A percentile compares a stretch with the other conserved stretches of the same genome.
Conservation (phyloP, 495 filamentous ascomycete species). For the Aspergillus nanangensis region DNA sequence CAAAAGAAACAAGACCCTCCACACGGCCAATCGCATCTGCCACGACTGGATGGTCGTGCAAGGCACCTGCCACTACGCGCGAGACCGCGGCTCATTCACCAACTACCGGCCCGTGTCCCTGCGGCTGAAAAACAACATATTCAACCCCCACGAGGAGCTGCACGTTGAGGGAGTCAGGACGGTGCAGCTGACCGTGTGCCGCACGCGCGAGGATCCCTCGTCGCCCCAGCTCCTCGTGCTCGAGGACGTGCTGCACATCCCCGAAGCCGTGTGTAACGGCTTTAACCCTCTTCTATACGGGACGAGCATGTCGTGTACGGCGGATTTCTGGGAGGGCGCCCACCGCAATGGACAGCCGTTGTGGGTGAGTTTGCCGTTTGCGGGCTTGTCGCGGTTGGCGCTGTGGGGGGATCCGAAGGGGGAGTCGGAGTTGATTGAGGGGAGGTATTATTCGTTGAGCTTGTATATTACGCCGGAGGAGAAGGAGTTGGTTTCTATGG, state of each 20-base stretch:
- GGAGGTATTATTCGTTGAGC: conserved; percentile 23
- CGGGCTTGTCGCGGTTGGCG: conserved; percentile 14
- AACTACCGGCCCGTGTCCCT: conserved; percentile 17
- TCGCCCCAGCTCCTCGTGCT: conserved; percentile 14
- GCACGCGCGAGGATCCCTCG: conserved; percentile 1
- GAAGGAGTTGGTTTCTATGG: background rate
- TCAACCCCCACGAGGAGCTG: conserved; percentile 20
- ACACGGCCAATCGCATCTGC: conserved; percentile 9
- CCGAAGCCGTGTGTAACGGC: conserved; percentile 26
- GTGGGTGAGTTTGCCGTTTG: conserved; percentile 19
- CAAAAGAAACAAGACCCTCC: conserved; percentile 4
- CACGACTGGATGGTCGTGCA: conserved; percentile 28
- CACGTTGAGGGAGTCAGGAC: conserved; percentile 21
- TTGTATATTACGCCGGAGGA: conserved; percentile 22
- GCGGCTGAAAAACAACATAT: conserved; percentile 16
- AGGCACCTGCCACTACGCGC: conserved; percentile 28
- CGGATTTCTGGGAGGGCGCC: conserved; percentile 16
- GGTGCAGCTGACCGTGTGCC: conserved; percentile 15
- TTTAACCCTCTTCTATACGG: conserved; percentile 24
- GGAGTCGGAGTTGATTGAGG: conserved; percentile 23
- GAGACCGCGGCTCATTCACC: conserved; percentile 19
- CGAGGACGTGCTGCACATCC: conserved; percentile 27
- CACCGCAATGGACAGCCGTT: conserved; percentile 12
- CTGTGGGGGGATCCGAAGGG: conserved; percentile 14
- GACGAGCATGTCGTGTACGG: conserved; percentile 18